Conservation (phyloP, 73 alveolate genomes). For the Urostyla sp. region DNA sequence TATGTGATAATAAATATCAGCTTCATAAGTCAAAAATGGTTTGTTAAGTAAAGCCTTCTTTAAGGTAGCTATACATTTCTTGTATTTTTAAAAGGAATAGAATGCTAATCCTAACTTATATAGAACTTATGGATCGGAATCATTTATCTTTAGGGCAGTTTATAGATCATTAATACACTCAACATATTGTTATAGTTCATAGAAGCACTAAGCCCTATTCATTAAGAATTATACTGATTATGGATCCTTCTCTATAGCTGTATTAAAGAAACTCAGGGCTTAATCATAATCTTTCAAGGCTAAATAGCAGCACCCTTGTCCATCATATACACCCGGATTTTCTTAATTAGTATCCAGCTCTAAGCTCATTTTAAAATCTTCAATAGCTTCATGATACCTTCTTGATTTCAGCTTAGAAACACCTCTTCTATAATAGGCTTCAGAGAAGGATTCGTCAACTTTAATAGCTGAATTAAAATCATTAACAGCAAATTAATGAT, state of each 20-base stretch:
- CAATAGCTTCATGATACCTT: slow-evolving; percentile 74
- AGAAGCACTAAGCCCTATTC: slow-evolving; percentile 78
- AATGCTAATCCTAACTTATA: slow-evolving; percentile 85
- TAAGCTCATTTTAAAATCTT: slow-evolving; percentile 77
- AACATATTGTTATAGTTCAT: slow-evolving; percentile 66
- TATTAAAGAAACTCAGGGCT: slow-evolving; percentile 75
- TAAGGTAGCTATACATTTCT: slow-evolving; percentile 76
- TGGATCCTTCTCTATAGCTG: slow-evolving; percentile 80
- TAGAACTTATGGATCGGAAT: slow-evolving; percentile 83
- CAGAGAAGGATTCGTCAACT: slow-evolving; percentile 72
- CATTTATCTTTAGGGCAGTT: slow-evolving; percentile 70
- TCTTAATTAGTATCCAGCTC: slow-evolving; percentile 66
- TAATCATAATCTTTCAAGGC: slow-evolving; percentile 80
- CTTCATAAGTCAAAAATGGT: slow-evolving; percentile 83
- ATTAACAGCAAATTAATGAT: slow-evolving; percentile 80
- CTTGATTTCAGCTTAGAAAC: slow-evolving; percentile 75
- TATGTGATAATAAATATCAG: slow-evolving; percentile 90
- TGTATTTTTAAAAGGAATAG: slow-evolving; percentile 75
- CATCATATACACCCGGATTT: slow-evolving; percentile 84
- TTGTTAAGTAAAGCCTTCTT: slow-evolving; percentile 71
- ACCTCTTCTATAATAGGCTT: slow-evolving; percentile 87
- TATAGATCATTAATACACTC: slow-evolving; percentile 80
- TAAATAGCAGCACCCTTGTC: slow-evolving; percentile 83
- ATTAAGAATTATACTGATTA: slow-evolving; percentile 70
- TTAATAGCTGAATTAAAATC: slow-evolving; percentile 84